Evolutionary conservation across 2,329 filamentous ascomycete genomes (phyloP), one percentile per base, ranked within the genome.

Genomic region (Teratosphaeria gauchensis): DNA sequence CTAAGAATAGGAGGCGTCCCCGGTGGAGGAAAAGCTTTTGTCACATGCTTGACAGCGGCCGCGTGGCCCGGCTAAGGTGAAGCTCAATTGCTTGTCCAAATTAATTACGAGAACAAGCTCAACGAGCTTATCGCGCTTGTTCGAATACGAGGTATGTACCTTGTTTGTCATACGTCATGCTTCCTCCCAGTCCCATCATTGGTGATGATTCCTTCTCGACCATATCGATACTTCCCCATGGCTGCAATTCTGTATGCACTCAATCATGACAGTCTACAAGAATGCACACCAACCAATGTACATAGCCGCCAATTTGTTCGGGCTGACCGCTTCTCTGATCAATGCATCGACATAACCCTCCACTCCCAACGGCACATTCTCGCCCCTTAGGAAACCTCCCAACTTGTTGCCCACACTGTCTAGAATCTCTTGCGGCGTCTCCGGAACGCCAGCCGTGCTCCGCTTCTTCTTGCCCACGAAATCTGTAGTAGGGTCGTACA

Each of bases 261-360:
- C 42, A 48, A 19, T 48, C 42, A 16, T 16, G 42, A 9, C 7
- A 6, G 6, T 16, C 35, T 71, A 87, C 60, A 86, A 83, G 68
- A 87, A 88, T 12, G 84, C 79, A 76, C 84, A 87, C 92, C 92
- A 97, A 21, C 94, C 94, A 75, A 97, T 96, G 74, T 97, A 99
- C 95, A 99, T 99, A 46, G 85, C 84, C 19, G 89, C 84, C 74
- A 99, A 74, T 72, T 94, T 95, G 69, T 77, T 82, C 58, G 87
- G 84, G 73, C 91, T 85, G 24, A 87, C 88, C 35, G 95, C 94
- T 76, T 92, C 86, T 71, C 87, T 84, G 66, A 99, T 94, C 73
- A 99, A 75, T 74, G 95, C 90, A 72, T 96, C 89, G n/a, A 96
- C 94, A 77, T 99, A 94, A 0, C 95, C 94, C 74, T 97, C 94